Conservation (phyloP, 163 green algal genomes). For the Volvox carteri region DNA sequence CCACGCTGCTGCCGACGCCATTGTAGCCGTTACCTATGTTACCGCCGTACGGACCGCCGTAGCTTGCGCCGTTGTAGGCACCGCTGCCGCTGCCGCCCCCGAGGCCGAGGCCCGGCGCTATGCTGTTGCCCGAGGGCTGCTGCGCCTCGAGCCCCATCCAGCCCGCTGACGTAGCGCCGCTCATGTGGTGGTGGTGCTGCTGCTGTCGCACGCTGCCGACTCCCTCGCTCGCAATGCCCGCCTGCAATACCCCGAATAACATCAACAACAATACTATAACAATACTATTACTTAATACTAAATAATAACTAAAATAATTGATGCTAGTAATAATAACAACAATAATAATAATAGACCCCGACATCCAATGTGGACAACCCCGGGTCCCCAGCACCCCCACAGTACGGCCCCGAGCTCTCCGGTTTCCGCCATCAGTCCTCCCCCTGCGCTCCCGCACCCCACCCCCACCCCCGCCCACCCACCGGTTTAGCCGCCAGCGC, state of each 20-base stretch:
- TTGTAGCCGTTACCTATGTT: not conserved
- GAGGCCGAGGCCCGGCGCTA: no score
- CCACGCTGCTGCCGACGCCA: not conserved
- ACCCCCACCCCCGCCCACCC: no score
- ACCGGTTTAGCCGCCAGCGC: conserved; percentile 35
- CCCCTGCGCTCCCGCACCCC: no score
- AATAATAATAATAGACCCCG: no score
- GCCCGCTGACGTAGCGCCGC: not conserved
- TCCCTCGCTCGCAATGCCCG: conserved; percentile 25
- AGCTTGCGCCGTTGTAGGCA: not conserved
- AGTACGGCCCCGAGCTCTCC: no score
- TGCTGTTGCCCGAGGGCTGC: not conserved
- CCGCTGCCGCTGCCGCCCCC: not conserved
- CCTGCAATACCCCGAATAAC: conserved; percentile 23
- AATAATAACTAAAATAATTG: no score
- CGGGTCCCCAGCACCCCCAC: no score
- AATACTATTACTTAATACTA: no score
- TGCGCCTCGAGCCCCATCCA: not conserved
- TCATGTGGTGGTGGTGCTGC: not conserved
- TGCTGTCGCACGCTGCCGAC: not conserved
- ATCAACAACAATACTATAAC: no score
- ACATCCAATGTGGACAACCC: no score
- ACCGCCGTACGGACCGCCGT: not conserved
- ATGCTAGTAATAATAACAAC: no score
- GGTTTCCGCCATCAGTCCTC: no score